Conservation (phyloP, 73 alveolate genomes). For the Loxodes magnus region DNA sequence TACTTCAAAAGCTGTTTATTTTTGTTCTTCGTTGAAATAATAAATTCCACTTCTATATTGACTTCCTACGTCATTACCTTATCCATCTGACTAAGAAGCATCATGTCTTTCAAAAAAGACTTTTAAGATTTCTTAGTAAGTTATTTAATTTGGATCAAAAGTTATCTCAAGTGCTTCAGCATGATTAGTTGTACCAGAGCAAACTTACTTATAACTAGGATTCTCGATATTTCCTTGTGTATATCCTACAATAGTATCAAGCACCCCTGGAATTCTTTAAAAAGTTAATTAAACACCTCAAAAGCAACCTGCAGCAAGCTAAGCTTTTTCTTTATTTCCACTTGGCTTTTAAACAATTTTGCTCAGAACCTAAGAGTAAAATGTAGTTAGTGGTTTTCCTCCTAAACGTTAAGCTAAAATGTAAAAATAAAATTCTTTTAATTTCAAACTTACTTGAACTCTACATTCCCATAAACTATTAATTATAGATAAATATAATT, state of each 20-base stretch:
- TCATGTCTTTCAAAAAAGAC: constrained; percentile 53
- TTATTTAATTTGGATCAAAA: constrained; percentile 26
- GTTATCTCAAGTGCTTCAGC: constrained; percentile 18
- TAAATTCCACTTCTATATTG: constrained; percentile 39
- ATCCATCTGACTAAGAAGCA: constrained; percentile 44
- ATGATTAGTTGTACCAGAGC: constrained; percentile 24
- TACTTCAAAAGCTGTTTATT: no score
- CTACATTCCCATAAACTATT: no score
- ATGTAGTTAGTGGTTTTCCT: no score
- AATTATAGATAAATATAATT: no score
- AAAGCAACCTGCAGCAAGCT: no score
- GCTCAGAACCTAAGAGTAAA: no score
- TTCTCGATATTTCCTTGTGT: constrained; percentile 11
- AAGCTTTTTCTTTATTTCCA: no score
- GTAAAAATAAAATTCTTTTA: no score
- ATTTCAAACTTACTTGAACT: no score
- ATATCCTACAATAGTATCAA: constrained; percentile 36
- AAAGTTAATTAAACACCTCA: constrained; percentile 25
- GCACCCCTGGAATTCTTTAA: constrained; percentile 13
- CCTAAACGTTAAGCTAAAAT: no score
- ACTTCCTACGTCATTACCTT: constrained; percentile 55
- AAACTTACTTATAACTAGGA: constrained; percentile 26
- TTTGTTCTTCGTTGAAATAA: constrained; percentile 6
- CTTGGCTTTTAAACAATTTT: no score
- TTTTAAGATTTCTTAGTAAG: constrained; percentile 22